Percentiles rank a stretch among this genome's conserved stretches.
Conservation (phyloP, 2,329 filamentous ascomycete species). For the Fusarium sp. region DNA sequence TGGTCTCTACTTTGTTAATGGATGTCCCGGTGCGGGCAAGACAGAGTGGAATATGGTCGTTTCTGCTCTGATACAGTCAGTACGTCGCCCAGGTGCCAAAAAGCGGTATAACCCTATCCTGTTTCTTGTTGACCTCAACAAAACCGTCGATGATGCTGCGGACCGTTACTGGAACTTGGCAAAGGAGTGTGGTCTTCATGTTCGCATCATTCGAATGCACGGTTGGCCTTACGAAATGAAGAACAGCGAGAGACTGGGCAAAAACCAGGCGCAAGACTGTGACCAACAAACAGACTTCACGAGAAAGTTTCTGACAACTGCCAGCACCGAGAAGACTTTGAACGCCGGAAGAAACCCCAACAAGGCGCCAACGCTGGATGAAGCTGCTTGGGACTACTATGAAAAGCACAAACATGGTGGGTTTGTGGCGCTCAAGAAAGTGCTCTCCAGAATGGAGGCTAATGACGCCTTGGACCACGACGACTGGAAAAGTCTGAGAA, state of each 20-base stretch:
- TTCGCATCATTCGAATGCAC: constrained; percentile 53
- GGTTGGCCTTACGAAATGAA: constrained; percentile 53
- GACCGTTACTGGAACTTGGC: constrained; percentile 53
- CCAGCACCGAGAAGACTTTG: constrained; percentile 33
- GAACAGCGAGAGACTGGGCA: constrained; percentile 45
- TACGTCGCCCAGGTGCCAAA: constrained; percentile 35
- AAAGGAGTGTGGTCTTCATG: constrained; percentile 46
- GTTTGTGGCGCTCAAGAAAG: constrained; percentile 49
- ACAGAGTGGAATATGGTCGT: constrained; percentile 58
- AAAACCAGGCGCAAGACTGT: not conserved
- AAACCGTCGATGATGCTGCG: constrained; percentile 57
- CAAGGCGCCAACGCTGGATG: constrained; percentile 53
- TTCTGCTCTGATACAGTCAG: constrained; percentile 51
- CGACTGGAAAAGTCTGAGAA: constrained; percentile 45
- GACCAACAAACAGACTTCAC: constrained; percentile 47
- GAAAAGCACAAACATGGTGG: constrained; percentile 44
- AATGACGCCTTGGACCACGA: constrained; percentile 40
- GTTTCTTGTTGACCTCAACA: constrained; percentile 59
- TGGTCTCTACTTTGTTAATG: constrained; percentile 56
- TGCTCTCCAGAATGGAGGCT: constrained; percentile 49
- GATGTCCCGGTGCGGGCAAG: constrained; percentile 59
- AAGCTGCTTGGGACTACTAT: constrained; percentile 55
- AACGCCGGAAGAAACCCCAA: constrained; percentile 20
- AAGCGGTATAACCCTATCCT: constrained; percentile 49
- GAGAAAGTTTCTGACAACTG: constrained; percentile 47